These are phyloP conservation scores for Carpinus viminea DNA, from an alignment of 306 rosid genomes.

Conservation along the genomic window DNA sequence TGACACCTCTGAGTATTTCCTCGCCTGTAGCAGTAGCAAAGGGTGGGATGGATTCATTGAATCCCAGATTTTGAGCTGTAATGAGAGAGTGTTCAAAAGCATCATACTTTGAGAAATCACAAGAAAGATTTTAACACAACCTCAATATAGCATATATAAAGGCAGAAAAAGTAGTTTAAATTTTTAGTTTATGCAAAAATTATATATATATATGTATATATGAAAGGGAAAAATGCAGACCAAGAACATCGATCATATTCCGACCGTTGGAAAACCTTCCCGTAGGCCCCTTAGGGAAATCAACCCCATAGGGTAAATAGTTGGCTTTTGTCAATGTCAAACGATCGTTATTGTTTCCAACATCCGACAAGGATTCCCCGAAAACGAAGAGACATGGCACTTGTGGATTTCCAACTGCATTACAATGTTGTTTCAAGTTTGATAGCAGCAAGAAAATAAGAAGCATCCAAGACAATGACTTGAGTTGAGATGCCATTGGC, in stretches of 20 bases:
- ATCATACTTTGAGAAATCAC: background rate
- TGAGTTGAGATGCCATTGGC: background rate
- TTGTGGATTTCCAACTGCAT: background rate
- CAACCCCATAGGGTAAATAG: slow-evolving; percentile 32
- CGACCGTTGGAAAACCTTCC: slow-evolving; percentile 21
- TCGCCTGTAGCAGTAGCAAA: background rate
- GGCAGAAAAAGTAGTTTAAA: too few species aligned
- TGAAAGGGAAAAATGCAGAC: background rate
- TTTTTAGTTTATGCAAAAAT: too few species aligned
- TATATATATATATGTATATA: background rate
- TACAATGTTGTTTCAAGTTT: background rate
- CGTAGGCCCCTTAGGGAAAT: slow-evolving; percentile 14
- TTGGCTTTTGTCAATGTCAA: slow-evolving; percentile 7
- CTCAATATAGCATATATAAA: too few species aligned
- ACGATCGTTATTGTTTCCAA: slow-evolving; percentile 27
- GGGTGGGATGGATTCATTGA: background rate
- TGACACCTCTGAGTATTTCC: slow-evolving; percentile 7
- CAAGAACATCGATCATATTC: background rate
- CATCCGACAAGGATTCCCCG: slow-evolving; percentile 31
- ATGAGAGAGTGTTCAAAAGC: background rate
- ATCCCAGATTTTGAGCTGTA: slow-evolving; percentile 2
- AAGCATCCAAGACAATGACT: background rate
- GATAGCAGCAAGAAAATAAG: background rate
- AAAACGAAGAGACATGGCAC: slow-evolving; percentile 28
- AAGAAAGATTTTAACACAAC: background rate